A percentile compares a stretch with the other conserved stretches of the same genome.
Evolutionary conservation across 495 filamentous ascomycete species (phyloP).

Genomic region (Penicillium longicatenatum): DNA sequence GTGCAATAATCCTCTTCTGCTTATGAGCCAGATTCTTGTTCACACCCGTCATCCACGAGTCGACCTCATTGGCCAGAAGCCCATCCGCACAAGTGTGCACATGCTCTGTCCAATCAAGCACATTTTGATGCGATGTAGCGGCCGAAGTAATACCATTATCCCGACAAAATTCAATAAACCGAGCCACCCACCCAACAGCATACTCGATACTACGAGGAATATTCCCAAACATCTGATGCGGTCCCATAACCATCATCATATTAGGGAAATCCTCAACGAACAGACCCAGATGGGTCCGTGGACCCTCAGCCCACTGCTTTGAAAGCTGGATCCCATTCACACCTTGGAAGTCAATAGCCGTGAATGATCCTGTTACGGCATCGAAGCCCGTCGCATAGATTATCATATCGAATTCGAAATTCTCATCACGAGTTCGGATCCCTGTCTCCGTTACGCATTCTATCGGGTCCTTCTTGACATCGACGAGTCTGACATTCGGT

Average conservation of each 20-base stretch:
- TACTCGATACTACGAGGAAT: conserved; percentile 15
- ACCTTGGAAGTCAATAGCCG: conserved; percentile 30
- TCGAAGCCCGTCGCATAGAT: conserved; percentile 43
- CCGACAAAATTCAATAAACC: conserved; percentile 18
- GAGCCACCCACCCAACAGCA: conserved; percentile 8
- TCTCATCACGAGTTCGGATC: conserved; percentile 32
- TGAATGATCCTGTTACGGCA: conserved; percentile 34
- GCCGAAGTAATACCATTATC: conserved; percentile 17
- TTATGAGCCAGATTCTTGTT: conserved; percentile 40
- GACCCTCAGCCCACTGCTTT: conserved; percentile 28
- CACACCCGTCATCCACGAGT: conserved; percentile 44
- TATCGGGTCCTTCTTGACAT: conserved; percentile 45
- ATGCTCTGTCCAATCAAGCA: conserved; percentile 29
- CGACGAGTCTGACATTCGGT: conserved; percentile 50
- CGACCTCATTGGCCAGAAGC: conserved; percentile 36
- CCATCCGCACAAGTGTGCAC: conserved; percentile 33
- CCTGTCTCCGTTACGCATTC: conserved; percentile 26
- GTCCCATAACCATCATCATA: conserved; percentile 17
- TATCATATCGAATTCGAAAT: conserved; percentile 41
- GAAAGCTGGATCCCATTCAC: conserved; percentile 18
- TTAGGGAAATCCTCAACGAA: conserved; percentile 12
- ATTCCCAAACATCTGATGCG: conserved; percentile 16
- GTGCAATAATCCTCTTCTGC: conserved; percentile 35
- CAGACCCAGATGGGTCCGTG: conserved; percentile 13
- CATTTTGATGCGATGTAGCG: conserved; percentile 16